A percentile compares a stretch with the other conserved stretches of the same genome.
These are phyloP conservation scores for Harrya chromipes DNA, from an alignment of 768 basidiomycete genomes.

Conservation along the genomic window DNA sequence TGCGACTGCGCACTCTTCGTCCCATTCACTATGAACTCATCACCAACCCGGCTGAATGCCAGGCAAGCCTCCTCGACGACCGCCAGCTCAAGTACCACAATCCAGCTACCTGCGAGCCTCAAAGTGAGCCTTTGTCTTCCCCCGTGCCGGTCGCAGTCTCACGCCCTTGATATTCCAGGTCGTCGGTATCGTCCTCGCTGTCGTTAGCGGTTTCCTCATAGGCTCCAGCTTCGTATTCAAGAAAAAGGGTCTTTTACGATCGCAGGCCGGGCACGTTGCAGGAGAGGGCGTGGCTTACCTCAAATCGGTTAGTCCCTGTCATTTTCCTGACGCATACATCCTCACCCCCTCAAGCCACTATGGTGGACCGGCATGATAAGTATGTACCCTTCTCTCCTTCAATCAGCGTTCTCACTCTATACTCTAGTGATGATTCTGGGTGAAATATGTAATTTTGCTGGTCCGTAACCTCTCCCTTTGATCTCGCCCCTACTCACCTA, in stretches of 20 bases:
- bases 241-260: conserved; percentile 87
- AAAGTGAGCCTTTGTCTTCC: conserved; percentile 38
- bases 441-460: conserved; percentile 82
- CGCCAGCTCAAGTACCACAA: conserved; percentile 34
- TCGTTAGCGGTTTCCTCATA: conserved; percentile 82
- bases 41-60: conserved; percentile 6
- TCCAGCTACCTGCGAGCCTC: conserved; percentile 42
- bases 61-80: conserved; percentile 39
- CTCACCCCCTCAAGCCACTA: conserved; percentile 47
- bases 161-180: conserved; percentile 39
- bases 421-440: conserved; percentile 85
- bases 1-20: conserved; percentile 5
- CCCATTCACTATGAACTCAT: conserved; percentile 3
- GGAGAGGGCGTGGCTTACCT: conserved; percentile 93
- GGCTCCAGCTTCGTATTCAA: conserved; percentile 95
- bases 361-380: conserved; percentile 96
- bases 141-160: not conserved
- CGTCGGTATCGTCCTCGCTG: conserved; percentile 74
- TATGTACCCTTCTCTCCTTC: conserved; percentile 19
- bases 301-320: conserved; percentile 67
- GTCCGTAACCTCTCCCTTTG: conserved; percentile 39
- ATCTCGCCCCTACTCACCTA: conserved; percentile 9
- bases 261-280: conserved; percentile 74
- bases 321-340: conserved; percentile 6
- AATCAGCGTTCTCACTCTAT: not conserved